These are phyloP conservation scores for Phytopythium oedochilum DNA, from an alignment of 352 stramenopile species.

Conservation along the genomic window DNA sequence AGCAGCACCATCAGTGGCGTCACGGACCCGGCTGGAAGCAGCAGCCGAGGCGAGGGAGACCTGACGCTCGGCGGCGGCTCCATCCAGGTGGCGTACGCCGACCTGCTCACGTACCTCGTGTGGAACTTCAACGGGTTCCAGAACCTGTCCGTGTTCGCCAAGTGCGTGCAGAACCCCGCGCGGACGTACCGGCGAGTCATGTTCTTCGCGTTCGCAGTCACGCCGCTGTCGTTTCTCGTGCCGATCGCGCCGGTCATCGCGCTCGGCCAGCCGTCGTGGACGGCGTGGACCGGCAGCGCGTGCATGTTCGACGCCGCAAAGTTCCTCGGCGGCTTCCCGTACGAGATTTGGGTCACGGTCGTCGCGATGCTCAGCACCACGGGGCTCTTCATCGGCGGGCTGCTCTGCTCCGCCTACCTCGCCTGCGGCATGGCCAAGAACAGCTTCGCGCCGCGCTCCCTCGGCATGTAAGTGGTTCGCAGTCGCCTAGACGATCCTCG, in stretches of 20 bases:
- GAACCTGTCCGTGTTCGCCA: slow-evolving; percentile 48
- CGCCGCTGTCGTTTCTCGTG: slow-evolving; percentile 44
- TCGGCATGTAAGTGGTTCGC: slow-evolving; percentile 27
- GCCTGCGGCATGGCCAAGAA: slow-evolving; percentile 50
- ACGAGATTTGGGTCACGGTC: slow-evolving; percentile 23
- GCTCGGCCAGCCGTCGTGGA: slow-evolving; percentile 36
- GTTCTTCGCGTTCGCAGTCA: slow-evolving; percentile 26
- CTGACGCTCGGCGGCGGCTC: slow-evolving; percentile 1
- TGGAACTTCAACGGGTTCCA: slow-evolving; percentile 57
- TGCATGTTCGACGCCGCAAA: slow-evolving; percentile 30
- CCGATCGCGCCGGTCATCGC: slow-evolving; percentile 29
- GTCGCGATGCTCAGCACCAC: slow-evolving; percentile 30
- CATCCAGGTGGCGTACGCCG: slow-evolving; percentile 16
- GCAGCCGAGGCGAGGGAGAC: not conserved
- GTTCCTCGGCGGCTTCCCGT: slow-evolving; percentile 26
- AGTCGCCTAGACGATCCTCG: not conserved
- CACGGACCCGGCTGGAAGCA: not conserved
- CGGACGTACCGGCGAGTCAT: slow-evolving; percentile 38
- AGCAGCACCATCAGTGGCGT: not conserved
- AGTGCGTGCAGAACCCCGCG: slow-evolving; percentile 28
- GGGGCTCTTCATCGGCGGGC: slow-evolving; percentile 37
- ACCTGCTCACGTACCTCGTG: slow-evolving; percentile 30
- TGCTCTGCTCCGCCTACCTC: slow-evolving; percentile 47
- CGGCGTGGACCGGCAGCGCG: slow-evolving; percentile 26
- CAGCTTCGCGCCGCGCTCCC: slow-evolving; percentile 34